Conservation (phyloP, 768 basidiomycete genomes). For the Rhodotorula kratochvilovae region DNA sequence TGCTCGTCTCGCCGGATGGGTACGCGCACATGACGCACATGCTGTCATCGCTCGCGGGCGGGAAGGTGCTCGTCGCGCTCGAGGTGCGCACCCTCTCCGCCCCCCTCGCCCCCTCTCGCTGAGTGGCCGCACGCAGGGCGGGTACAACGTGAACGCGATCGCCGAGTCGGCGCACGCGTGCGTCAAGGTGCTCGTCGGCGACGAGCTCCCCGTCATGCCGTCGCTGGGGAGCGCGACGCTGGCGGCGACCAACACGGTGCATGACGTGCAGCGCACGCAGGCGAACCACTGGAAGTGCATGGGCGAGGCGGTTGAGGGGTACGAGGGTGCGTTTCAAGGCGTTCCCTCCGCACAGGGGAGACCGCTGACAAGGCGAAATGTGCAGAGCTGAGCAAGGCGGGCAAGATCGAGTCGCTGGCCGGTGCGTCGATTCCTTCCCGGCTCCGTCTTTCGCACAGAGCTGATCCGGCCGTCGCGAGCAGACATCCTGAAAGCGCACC, state of each 20-base stretch:
- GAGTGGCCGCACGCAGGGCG: conserved; percentile 77
- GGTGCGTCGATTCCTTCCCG: conserved; percentile 12
- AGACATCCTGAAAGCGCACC: conserved; percentile 67
- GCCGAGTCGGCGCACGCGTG: conserved; percentile 83
- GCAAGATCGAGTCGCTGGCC: conserved; percentile 36
- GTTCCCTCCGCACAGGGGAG: no score
- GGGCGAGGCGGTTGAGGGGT: conserved; percentile 74
- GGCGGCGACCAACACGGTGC: conserved; percentile 80
- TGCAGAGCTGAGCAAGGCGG: conserved; percentile 33
- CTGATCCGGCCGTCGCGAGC: neutral
- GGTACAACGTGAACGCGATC: conserved; percentile 87
- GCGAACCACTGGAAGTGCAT: conserved; percentile 87
- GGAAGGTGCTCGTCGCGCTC: conserved; percentile 83
- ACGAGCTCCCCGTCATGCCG: conserved; percentile 69
- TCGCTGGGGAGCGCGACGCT: conserved; percentile 67
- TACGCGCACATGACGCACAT: conserved; percentile 99
- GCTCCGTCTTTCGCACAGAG: neutral
- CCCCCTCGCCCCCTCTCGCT: neutral
- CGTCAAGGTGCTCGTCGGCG: conserved; percentile 78
- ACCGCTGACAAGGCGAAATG: neutral
- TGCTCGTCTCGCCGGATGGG: conserved; percentile 81
- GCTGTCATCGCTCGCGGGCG: conserved; percentile 79
- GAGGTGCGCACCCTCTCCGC: conserved; percentile 58
- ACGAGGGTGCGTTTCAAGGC: conserved; percentile 57
- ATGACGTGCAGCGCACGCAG: conserved; percentile 79